Evolutionary conservation across 352 stramenopile genomes (phyloP), one percentile per base, ranked within the genome.

Genomic region (Thalassiosira livingstoniorum): DNA sequence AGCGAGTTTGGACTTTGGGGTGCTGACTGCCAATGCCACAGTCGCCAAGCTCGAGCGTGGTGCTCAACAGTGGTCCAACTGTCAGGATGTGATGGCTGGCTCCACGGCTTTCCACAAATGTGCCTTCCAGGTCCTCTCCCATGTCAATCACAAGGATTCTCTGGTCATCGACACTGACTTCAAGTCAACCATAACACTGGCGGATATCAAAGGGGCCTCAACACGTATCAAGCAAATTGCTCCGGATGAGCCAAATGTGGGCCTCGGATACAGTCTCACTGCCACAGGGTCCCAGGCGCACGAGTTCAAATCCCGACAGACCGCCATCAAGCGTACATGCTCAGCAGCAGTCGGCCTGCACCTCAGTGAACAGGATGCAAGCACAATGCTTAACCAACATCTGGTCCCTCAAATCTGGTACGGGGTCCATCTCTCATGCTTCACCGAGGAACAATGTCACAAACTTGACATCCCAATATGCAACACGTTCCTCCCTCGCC

Each of bases 321-420:
- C 18, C 10, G 53, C 47, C 11, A 53, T 23, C 11, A 47, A 7
- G 7, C 39, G 15, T 47, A 15, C 15, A 7, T 47, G 39, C 39
- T 18, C 7, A 47, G 61, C 29, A 21, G 61, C 61, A 31, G 61
- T 32, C 4, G 53, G 23, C 61, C 23, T 55, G 25, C 34, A 23
- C 4, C 58, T 67, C 58, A n/a, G 5, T 29, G 18, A 67, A 35
- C 4, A 54, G 5, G n/a, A 45, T 32, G 61, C 31, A 4, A 5
- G 13, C 31, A 55, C n/a, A 51, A 70, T 55, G 32, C 61, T 70
- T 27, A 4, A 53, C 13, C n/a, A n/a, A 42, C 58, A 29, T 18
- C 58, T 66, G 58, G 21, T 66, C 58, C 58, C 58, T 39, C 18
- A 66, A 35, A 42, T 35, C 3, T 7, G 15, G 21, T 66, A 66